These are phyloP conservation scores for Trametes gibbosa DNA, from an alignment of 768 basidiomycete genomes.

Conservation along the genomic window DNA sequence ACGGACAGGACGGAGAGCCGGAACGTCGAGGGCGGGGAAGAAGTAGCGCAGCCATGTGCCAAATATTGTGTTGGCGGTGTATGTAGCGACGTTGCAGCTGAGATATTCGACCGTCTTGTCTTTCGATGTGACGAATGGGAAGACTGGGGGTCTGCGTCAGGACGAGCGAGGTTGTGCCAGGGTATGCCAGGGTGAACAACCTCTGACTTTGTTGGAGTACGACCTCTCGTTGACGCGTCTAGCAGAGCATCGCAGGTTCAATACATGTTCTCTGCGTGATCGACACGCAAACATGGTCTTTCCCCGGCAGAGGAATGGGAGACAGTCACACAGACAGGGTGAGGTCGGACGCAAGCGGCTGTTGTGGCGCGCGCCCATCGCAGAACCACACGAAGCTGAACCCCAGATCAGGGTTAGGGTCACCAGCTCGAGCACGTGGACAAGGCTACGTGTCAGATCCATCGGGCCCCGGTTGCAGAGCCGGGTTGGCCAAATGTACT, in stretches of 20 bases:
- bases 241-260: background rate
- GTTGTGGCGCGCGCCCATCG: background rate
- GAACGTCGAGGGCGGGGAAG: slow-evolving; percentile 39
- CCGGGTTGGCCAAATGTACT: background rate
- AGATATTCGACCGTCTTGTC: slow-evolving; percentile 22
- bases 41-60: slow-evolving; percentile 35
- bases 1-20: slow-evolving; percentile 42
- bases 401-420: slow-evolving; percentile 9
- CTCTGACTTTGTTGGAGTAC: slow-evolving; percentile 41
- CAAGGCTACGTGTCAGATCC: slow-evolving; percentile 15
- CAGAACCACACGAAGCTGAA: background rate
- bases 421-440: background rate
- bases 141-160: slow-evolving; percentile 39
- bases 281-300: slow-evolving; percentile 7
- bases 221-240: background rate
- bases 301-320: background rate
- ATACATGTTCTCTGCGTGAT: too few species aligned
- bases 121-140: slow-evolving; percentile 49
- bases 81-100: slow-evolving; percentile 27
- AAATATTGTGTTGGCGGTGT: slow-evolving; percentile 24
- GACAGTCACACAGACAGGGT: too few species aligned
- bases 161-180: too few species aligned
- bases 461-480: background rate
- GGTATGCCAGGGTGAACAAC: slow-evolving; percentile 20
- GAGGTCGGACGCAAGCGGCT: background rate